A percentile compares a stretch with the other conserved stretches of the same genome.
phyloP scores from a whole-genome alignment of 1,284 basidiomycete species.

The Cerioporus squamosus region DNA sequence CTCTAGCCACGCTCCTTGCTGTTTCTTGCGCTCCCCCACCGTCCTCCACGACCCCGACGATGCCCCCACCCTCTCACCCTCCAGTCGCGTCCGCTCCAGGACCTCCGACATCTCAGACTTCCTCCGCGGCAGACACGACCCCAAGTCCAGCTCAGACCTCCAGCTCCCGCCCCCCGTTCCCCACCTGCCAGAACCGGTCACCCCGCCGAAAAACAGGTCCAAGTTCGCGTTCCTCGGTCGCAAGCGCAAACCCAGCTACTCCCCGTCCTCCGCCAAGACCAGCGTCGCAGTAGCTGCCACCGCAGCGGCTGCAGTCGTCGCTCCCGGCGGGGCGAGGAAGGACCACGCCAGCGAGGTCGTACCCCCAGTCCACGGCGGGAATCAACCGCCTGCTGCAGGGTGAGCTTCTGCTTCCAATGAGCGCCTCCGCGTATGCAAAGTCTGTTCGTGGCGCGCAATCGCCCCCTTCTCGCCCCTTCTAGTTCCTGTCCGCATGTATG shows the following conservation, averaged over 20 bases:
- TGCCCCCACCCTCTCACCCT: constrained; percentile 23
- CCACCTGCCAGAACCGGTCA: constrained; percentile 12
- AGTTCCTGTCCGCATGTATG: constrained; percentile 6
- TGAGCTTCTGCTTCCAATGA: constrained; percentile 7
- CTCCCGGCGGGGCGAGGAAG: background rate
- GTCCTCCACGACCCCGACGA: background rate
- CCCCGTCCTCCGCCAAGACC: constrained; percentile 23
- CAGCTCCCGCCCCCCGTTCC: constrained; percentile 22
- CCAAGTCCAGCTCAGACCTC: constrained; percentile 19
- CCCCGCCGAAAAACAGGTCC: constrained; percentile 29
- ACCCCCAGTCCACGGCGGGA: background rate
- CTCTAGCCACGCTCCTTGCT: background rate
- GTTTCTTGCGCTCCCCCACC: background rate
- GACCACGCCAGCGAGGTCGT: background rate
- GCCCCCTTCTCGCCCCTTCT: background rate
- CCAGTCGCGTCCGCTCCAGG: constrained; percentile 35
- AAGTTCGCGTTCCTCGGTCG: constrained; percentile 34
- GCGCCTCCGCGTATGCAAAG: background rate
- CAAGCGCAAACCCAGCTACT: constrained; percentile 32
- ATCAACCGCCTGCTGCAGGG: constrained; percentile 10
- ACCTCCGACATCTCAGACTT: constrained; percentile 41
- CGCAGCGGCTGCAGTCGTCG: constrained; percentile 1
- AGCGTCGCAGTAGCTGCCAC: background rate
- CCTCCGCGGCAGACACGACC: constrained; percentile 31
- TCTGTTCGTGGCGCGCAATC: no score